Conservation (phyloP, 2,329 filamentous ascomycete genomes). For the Phyllosticta citriasiana region DNA sequence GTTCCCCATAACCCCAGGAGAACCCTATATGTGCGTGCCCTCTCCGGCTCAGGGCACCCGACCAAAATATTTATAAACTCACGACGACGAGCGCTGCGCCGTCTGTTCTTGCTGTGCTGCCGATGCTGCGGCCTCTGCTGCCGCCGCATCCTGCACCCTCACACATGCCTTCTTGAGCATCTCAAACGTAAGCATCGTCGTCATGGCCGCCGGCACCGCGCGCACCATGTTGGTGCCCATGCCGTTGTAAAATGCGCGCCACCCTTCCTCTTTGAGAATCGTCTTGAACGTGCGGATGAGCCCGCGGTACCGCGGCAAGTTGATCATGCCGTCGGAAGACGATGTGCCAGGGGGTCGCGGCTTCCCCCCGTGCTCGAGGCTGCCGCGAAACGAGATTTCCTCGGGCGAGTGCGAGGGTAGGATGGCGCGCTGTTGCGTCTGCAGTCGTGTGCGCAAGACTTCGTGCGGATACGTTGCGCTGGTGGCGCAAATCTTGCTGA, state of each 20-base stretch:
- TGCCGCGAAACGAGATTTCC: slow-evolving; percentile 39
- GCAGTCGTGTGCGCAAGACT: slow-evolving; percentile 83
- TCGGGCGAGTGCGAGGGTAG: slow-evolving; percentile 37
- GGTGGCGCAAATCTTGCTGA: slow-evolving; percentile 91
- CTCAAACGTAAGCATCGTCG: slow-evolving; percentile 96
- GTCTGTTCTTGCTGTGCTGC: background rate
- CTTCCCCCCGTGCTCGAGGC: slow-evolving; percentile 28
- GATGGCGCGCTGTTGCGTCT: slow-evolving; percentile 73
- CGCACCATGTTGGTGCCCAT: slow-evolving; percentile 97
- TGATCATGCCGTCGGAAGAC: slow-evolving; percentile 49
- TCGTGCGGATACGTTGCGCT: slow-evolving; percentile 96
- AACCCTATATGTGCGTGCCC: too few relatives aligned
- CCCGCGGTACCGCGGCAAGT: slow-evolving; percentile 56
- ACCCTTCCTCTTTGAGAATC: slow-evolving; percentile 84
- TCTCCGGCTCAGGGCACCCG: too few relatives aligned
- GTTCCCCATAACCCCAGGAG: too few relatives aligned
- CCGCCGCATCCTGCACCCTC: slow-evolving; percentile 4
- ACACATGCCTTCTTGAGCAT: slow-evolving; percentile 47
- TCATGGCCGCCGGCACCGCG: slow-evolving; percentile 88
- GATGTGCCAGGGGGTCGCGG: slow-evolving; percentile 34
- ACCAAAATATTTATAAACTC: background rate
- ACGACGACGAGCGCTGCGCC: background rate
- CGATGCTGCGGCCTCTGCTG: background rate
- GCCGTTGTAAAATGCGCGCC: slow-evolving; percentile 92
- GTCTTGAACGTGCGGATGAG: slow-evolving; percentile 72